A percentile compares a stretch with the other conserved stretches of the same genome.
phyloP scores from a whole-genome alignment of 208 protist genomes.

The Acanthamoeba lenticulata region DNA sequence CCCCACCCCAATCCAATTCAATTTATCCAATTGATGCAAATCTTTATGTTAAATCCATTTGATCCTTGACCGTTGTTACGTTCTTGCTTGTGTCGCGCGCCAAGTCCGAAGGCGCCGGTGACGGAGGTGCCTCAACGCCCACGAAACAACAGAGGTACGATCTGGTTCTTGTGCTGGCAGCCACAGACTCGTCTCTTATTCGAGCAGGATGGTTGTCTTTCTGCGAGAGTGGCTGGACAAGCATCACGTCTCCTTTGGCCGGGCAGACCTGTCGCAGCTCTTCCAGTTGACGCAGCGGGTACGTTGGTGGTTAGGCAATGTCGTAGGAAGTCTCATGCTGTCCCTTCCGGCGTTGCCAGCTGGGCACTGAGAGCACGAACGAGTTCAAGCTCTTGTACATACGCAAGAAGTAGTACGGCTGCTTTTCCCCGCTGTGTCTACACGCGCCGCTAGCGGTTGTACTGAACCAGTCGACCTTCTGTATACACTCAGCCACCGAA shows the following conservation, averaged over 20 bases:
- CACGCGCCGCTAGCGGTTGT: not conserved
- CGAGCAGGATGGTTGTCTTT: not conserved
- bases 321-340: not conserved
- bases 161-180: not conserved
- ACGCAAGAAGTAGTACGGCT: not conserved
- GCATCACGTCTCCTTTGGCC: not conserved
- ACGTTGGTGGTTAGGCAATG: not conserved
- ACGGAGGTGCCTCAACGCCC: not conserved
- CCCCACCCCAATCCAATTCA: not conserved
- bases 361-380: not conserved
- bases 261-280: not conserved
- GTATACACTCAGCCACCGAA: too few species aligned
- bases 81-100: not conserved
- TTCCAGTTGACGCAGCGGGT: not conserved
- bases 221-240: not conserved
- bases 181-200: not conserved
- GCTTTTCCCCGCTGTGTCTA: not conserved
- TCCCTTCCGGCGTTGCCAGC: not conserved
- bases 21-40: not conserved
- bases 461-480: too few species aligned
- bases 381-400: slow-evolving; percentile 1
- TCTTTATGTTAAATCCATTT: too few species aligned
- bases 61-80: not conserved
- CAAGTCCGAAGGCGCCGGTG: not conserved
- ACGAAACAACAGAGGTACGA: not conserved